phyloP scores from a whole-genome alignment of 805 yeast genomes.

The Wickerhamiella australiensis region DNA sequence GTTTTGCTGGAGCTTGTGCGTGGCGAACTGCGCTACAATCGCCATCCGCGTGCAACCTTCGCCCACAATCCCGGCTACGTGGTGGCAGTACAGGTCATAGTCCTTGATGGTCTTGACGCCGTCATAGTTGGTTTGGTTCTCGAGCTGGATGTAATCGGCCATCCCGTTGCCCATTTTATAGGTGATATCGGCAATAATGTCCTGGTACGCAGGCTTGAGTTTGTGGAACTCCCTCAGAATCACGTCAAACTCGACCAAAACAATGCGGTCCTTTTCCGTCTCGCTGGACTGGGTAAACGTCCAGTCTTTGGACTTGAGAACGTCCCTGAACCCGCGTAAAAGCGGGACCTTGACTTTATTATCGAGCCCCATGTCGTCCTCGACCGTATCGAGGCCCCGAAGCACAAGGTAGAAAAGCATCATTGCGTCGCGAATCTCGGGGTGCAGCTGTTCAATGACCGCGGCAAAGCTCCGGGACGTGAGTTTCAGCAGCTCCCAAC shows the following conservation, averaged over 20 bases:
- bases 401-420: constrained; percentile 76
- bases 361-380: constrained; percentile 85
- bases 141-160: constrained; percentile 83
- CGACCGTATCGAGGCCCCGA: constrained; percentile 89
- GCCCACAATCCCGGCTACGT: constrained; percentile 96
- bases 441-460: constrained; percentile 81
- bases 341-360: constrained; percentile 61
- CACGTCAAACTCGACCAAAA: constrained; percentile 63
- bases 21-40: constrained; percentile 61
- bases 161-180: constrained; percentile 90
- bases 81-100: constrained; percentile 85
- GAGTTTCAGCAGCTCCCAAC: constrained; percentile 51
- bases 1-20: constrained; percentile 39
- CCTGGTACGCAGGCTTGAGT: constrained; percentile 65
- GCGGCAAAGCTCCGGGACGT: constrained; percentile 93
- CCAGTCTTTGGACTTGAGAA: constrained; percentile 60
- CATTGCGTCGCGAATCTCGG: constrained; percentile 67
- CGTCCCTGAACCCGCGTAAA: constrained; percentile 48
- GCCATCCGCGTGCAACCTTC: constrained; percentile 83
- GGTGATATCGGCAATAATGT: constrained; percentile 65
- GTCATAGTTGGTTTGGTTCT: constrained; percentile 52
- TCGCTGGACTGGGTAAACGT: constrained; percentile 60
- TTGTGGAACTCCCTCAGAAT: constrained; percentile 60
- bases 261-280: constrained; percentile 69
- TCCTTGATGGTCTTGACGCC: constrained; percentile 73